Base-by-base conservation (phyloP, 1,284 basidiomycete genomes). In the Pterula multifida region DNA sequence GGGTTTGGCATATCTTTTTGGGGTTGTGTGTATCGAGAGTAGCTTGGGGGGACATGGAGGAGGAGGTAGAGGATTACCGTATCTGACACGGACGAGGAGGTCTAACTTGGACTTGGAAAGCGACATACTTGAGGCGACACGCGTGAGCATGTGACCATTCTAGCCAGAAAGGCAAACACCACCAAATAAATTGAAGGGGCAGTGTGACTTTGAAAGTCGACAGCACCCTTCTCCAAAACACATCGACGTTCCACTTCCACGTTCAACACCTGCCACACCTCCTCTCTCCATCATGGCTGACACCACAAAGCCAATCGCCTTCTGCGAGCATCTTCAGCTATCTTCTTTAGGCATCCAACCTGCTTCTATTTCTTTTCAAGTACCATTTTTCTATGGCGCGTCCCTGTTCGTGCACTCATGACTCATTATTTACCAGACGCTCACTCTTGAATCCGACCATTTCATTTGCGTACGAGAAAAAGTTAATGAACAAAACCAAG, bases 351-450 rank as follows among this genome's bases (percentile, higher is more conserved):
- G 94, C 59, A 80, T 99, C 58, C 92, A 98, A 68, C 93, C 95
- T 49, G 84, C 89, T 55, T 95, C 91, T 56, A 98, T 98, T 64
- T 93, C 91, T 32, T 98, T 98, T 73, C 93, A 97, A 81, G 87
- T 86, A 60, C 60, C 77, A 64, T 45, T 42, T 42, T 42, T n/a
- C 9, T 42, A 17, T 42, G 61, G 59, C 63, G 52, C 32, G 52
- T 44, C 48, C 51, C 49, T n/a, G n/a, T 54, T 58, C 62, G 59
- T 59, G 64, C 57, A 55, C 52, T 55, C 46, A 54, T 47, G 4
- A 24, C n/a, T 32, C 26, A 24, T 22, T 22, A 46, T 26, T 22
- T 22, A 23, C 47, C 58, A 88, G 78, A 92, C 85, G 42, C 73
- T 97, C 59, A 97, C 94, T 4, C 77, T 98, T 59, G 93, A 98